Evolutionary conservation across 2,329 filamentous ascomycete species (phyloP), one percentile per base, ranked within the genome.

Genomic region (Alternaria sp.): DNA sequence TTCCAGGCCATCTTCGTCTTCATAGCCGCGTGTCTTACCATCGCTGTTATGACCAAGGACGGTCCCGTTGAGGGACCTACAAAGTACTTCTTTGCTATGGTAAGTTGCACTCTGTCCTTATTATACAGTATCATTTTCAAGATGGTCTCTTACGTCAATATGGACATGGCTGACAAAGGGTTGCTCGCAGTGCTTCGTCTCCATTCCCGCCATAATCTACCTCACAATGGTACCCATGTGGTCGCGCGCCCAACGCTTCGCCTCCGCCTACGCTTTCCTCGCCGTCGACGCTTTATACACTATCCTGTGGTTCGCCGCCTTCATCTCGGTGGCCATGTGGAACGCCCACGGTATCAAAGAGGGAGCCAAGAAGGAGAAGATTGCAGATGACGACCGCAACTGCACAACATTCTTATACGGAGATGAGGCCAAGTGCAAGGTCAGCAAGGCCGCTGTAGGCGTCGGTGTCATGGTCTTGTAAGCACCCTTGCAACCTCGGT

Each of bases 141-240:
- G 19, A 28, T 13, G 32, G 10, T 11, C 32, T 26, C 11, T 44
- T 17, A 25, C 25, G 32, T 26, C 36, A 44, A 23, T 7, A 19
- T 26, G 21, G 50, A 53, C 47, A 56, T 63, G 59, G 63, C 72
- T 76, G 50, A 76, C 62, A 47, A 23, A 21, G 5, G 30, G 30
- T 23, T 26, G 21, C 21, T 15, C 17, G 12, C 46, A 89, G 87
- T 89, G 87, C 74, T 89, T 87, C 82, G 75, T 89, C 66, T 85
- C 84, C 45, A 81, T 87, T 45, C 87, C 87, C 12, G 85, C 85
- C 26, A 79, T 89, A 36, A 81, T 89, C 61, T 90, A 89, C 74
- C 85, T 88, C 58, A 82, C 85, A 49, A 87, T 87, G 74, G 85
- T 88, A 5, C 87, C 88, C 6, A 86, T 88, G 80, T 89, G 86